Evolutionary conservation across 1,284 basidiomycete species (phyloP), one percentile per base, ranked within the genome.

Genomic region (Melampsora abietis-canadensis): DNA sequence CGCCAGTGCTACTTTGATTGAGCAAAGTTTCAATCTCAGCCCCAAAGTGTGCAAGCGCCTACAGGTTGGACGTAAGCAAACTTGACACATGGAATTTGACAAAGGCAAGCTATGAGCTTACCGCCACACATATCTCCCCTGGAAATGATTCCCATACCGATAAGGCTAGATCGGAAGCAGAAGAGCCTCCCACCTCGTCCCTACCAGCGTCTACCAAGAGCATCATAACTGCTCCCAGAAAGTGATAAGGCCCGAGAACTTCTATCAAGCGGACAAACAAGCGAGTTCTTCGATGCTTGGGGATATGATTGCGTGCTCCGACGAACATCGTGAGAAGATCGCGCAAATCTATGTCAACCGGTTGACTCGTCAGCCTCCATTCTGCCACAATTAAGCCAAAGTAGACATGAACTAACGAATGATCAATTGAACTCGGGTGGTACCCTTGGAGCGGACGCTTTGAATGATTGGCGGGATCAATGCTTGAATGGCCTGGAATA

Each of bases 241-340:
- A 98, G 65, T 93, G 88, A 12, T 86, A 84, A 1, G 89, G 84
- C 10, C 92, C 93, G 14, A 98, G 86, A 2, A 91, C 89, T 76
- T 92, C 89, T 46, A 92, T 87, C n/a, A 99, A 86, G 80, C 95
- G 92, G 2, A 88, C 85, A 83, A 96, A 98, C 84, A 99, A 94
- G 75, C 92, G 91, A 76, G 88, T 88, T 48, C 92, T 88, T 37
- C 93, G 88, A 82, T 95, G 92, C 3, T 91, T 87, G 24, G 92
- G 92, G 76, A 95, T 88, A 78, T 94, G 92, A 76, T 87, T 88
- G 1, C 89, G 87, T 0, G 93, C 93, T 81, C 93, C 92, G 0
- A 91, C 91, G 81, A 95, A 94, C 44, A 93, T 88, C n/a, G 87
- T 87, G 48, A 95, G 81, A 81, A 94, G 92, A 37, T 90, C 78